phyloP scores from a whole-genome alignment of 2,329 filamentous ascomycete genomes.

The Phaeomoniella chlamydospora region DNA sequence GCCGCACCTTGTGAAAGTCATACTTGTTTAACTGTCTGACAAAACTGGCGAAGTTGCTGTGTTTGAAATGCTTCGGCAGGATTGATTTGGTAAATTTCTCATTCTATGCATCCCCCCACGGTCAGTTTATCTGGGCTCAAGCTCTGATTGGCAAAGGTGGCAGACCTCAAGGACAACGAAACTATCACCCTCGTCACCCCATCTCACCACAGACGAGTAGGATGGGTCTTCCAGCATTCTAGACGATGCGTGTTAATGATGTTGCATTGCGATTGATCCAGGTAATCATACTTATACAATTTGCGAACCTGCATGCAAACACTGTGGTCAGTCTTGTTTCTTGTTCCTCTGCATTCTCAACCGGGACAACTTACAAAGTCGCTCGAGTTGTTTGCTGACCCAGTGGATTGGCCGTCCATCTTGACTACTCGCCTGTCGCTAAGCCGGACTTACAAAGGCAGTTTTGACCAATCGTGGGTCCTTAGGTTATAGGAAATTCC shows the following conservation, averaged over 20 bases:
- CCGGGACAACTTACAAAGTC: slow-evolving; percentile 63
- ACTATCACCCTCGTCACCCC: slow-evolving; percentile 87
- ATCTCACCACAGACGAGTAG: slow-evolving; percentile 83
- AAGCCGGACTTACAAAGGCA: too few relatives aligned
- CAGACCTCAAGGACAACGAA: slow-evolving; percentile 92
- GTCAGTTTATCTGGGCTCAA: slow-evolving; percentile 3
- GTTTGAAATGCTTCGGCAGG: slow-evolving; percentile 96
- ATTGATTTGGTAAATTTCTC: slow-evolving; percentile 97
- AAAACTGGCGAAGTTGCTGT: slow-evolving; percentile 96
- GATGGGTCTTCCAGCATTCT: slow-evolving; percentile 95
- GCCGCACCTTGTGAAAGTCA: slow-evolving; percentile 95
- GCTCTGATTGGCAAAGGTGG: slow-evolving; percentile 5
- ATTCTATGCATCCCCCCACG: slow-evolving; percentile 45
- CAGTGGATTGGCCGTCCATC: slow-evolving; percentile 7
- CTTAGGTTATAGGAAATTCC: too few relatives aligned
- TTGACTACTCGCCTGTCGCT: too few relatives aligned
- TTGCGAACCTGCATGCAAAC: slow-evolving; percentile 65
- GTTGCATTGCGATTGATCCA: slow-evolving; percentile 3
- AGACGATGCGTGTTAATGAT: slow-evolving; percentile 5
- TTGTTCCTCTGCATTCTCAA: slow-evolving; percentile 7
- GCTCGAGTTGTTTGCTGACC: slow-evolving; percentile 67
- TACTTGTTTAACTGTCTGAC: slow-evolving; percentile 94
- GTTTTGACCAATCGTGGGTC: too few relatives aligned
- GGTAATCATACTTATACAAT: slow-evolving; percentile 70
- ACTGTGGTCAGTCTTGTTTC: slow-evolving; percentile 14